Percentiles rank a stretch among this genome's conserved stretches.
These are phyloP conservation scores for Ambrosia artemisiifolia DNA, from an alignment of 129 eudicot species.

Conservation along the genomic window DNA sequence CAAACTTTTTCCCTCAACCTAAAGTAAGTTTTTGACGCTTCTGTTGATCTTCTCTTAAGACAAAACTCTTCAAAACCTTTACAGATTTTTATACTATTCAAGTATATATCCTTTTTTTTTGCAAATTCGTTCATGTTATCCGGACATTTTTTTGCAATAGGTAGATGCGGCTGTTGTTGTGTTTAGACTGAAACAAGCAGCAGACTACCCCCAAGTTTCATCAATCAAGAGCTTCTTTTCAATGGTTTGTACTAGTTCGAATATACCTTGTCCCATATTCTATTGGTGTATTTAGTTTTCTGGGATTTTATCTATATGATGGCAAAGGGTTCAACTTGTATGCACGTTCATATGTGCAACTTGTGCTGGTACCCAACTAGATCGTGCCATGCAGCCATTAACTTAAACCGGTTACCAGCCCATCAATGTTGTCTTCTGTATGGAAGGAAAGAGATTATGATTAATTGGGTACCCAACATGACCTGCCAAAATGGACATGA, in stretches of 20 bases:
- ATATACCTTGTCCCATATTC: neutral
- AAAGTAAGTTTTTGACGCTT: slow-evolving; percentile 52
- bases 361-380: neutral
- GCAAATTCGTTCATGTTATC: slow-evolving; percentile 8
- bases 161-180: slow-evolving; percentile 94
- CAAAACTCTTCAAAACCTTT: neutral
- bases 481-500: neutral
- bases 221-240: slow-evolving; percentile 88
- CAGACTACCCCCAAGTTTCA: slow-evolving; percentile 73
- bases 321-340: neutral
- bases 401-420: neutral
- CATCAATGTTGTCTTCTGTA: neutral
- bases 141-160: slow-evolving; percentile 33
- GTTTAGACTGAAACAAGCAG: slow-evolving; percentile 62
- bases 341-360: neutral
- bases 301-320: neutral
- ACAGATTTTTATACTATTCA: neutral
- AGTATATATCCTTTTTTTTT: neutral
- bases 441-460: neutral
- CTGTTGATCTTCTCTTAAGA: neutral
- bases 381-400: neutral
- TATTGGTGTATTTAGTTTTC: neutral
- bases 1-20: slow-evolving; percentile 91
- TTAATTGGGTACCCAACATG: neutral
- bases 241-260: slow-evolving; percentile 46